Evolutionary conservation across 306 rosid species (phyloP).

Genomic region (Cicer chorassanicum): DNA sequence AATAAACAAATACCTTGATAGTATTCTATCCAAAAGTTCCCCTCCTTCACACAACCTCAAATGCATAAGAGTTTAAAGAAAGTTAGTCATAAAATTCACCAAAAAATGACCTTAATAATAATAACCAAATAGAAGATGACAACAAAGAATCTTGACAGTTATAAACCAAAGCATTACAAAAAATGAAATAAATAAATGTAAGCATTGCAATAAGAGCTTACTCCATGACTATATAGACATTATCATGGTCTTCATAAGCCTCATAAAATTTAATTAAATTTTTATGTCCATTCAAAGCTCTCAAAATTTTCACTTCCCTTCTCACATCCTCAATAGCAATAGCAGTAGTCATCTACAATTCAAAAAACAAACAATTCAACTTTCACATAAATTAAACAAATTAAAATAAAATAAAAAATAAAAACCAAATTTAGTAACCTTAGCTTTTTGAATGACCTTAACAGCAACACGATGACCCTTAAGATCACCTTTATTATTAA

Average conservation of each 20-base stretch:
- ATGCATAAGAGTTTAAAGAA: slow-evolving; percentile 20
- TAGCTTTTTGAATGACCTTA: slow-evolving; percentile 83
- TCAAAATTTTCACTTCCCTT: slow-evolving; percentile 93
- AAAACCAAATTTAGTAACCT: slow-evolving; percentile 51
- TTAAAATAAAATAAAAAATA: neutral
- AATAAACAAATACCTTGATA: slow-evolving; percentile 65
- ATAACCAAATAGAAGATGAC: slow-evolving; percentile 9
- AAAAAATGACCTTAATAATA: slow-evolving; percentile 13
- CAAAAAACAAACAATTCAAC: slow-evolving; percentile 19
- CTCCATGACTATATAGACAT: slow-evolving; percentile 95
- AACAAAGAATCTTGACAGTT: slow-evolving; percentile 33
- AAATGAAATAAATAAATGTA: neutral
- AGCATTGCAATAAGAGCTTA: slow-evolving; percentile 49
- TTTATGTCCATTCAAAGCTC: slow-evolving; percentile 81
- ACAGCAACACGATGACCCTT: slow-evolving; percentile 82
- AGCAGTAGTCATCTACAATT: slow-evolving; percentile 86
- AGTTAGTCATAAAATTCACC: neutral
- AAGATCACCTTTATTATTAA: slow-evolving; percentile 68
- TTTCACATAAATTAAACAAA: neutral
- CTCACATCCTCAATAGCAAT: slow-evolving; percentile 97
- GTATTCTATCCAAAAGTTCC: slow-evolving; percentile 92
- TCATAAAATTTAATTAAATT: slow-evolving; percentile 79
- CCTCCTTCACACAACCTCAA: slow-evolving; percentile 93
- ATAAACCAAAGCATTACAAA: neutral
- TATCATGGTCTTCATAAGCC: slow-evolving; percentile 84